Base-by-base conservation (phyloP, 169 alveolate species). In the Plasmodium malariae region DNA sequence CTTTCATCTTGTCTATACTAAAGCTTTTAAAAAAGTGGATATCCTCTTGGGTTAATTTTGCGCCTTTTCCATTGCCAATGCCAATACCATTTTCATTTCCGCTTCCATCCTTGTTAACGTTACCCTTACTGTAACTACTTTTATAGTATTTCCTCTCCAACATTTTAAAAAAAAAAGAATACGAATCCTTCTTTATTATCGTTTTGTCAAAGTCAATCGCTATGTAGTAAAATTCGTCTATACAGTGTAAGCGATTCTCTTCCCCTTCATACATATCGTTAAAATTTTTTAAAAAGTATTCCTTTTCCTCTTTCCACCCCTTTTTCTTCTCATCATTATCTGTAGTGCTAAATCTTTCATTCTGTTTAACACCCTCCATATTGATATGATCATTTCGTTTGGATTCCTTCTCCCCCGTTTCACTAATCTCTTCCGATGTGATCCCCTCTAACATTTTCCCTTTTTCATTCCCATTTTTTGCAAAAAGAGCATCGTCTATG, bases 181-280 rank as follows among this genome's bases (percentile, higher is more conserved):
- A 86, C 1, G 92, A 57, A 54, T 86, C 92, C 36, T 54, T 54
- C 30, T 70, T 86, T 12, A 45, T 55, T 14, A 86, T 86, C 12
- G 92, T 86, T 19, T 70, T 86, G 37, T 86, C 92, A 63, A 86
- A 86, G 57, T 86, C 92, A 1, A 86, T 86, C 1, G 49, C 72
- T 28, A 86, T 57, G 43, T 69, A 45, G 34, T 17, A 69, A 63
- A 86, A 70, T 6, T 86, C 74, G 28, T 86, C 24, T 17, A 86
- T 86, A 34, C 65, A 85, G 12, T 21, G 43, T 40, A 24, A 36
- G 30, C 21, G 11, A 36, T 70, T 24, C 59, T 43, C 21, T 17
- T 45, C 37, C 7, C 24, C 48, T 14, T 19, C 83, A 49, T 14
- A 24, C 0, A 12, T 49, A 49, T 49, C 48, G 12, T 74, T 74